These are phyloP conservation scores for Schwanniomyces pseudopolymorphus DNA, from an alignment of 805 yeast species.

Conservation along the genomic window DNA sequence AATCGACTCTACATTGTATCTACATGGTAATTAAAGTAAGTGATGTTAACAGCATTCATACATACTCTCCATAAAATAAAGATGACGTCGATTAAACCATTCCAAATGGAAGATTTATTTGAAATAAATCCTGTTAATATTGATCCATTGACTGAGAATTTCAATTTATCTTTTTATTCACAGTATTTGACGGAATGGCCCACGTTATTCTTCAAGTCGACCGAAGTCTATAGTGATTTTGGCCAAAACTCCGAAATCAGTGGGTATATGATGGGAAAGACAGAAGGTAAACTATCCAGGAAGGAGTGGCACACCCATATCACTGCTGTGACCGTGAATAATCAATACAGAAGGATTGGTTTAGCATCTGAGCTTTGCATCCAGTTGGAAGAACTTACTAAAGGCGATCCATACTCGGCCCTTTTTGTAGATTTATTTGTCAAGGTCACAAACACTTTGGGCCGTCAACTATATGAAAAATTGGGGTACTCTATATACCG, in stretches of 20 bases:
- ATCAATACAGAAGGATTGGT: slow-evolving; percentile 80
- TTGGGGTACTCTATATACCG: slow-evolving; percentile 83
- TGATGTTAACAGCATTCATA: neutral
- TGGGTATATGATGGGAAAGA: slow-evolving; percentile 93
- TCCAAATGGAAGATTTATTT: slow-evolving; percentile 82
- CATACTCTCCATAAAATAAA: no score
- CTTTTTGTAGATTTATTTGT: slow-evolving; percentile 91
- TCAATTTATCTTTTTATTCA: slow-evolving; percentile 77
- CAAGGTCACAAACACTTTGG: slow-evolving; percentile 77
- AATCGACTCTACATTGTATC: neutral
- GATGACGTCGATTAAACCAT: slow-evolving; percentile 89
- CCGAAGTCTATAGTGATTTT: slow-evolving; percentile 30
- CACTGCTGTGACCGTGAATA: slow-evolving; percentile 89
- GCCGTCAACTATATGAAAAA: slow-evolving; percentile 79
- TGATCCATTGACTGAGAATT: slow-evolving; percentile 91
- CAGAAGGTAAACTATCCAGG: slow-evolving; percentile 69
- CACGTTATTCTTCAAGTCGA: slow-evolving; percentile 76
- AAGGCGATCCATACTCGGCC: slow-evolving; percentile 71
- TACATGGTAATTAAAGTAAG: no score
- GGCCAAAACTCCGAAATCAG: slow-evolving; percentile 33
- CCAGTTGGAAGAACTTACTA: slow-evolving; percentile 68
- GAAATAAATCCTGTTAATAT: slow-evolving; percentile 72
- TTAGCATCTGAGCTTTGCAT: slow-evolving; percentile 78
- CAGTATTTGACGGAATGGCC: slow-evolving; percentile 90
- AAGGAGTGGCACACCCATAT: slow-evolving; percentile 96